Evolutionary conservation across 176 grass and related monocot genomes (phyloP), one percentile per base, ranked within the genome.

Genomic region (Eragrostis nindensis): DNA sequence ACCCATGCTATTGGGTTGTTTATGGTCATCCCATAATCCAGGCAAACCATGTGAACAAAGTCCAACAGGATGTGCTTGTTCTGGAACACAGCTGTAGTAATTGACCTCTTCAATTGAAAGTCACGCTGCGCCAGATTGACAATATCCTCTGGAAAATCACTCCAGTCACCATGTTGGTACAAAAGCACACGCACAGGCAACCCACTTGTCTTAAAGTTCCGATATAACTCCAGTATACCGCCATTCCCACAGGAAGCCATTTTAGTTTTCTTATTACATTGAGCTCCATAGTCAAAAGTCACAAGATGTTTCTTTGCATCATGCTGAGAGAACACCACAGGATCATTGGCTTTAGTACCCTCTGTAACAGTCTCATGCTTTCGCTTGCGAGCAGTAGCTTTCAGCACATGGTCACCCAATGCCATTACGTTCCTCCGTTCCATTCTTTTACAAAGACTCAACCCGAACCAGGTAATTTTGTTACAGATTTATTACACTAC

Each of bases 1-100:
- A 98, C 78, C 95, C 95, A 98, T 39, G 88, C 90, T 42, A 98
- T 76, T 56, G 92, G 92, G 47, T 86, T 93, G 67, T 49, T 74
- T 66, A 84, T 75, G 36, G 89, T 82, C 45, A 80, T 86, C 19
- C 39, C 81, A 74, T 74, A 78, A 87, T 89, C 87, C 66, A 98
- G 16, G 77, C 75, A 91, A 68, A 92, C 24, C 88, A 86, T 91
- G 71, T 84, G 83, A 79, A 98, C 73, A 60, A 98, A 98, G 73
- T 98, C 92, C 63, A 98, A 77, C 70, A 91, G 52, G 25, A 83
- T 73, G 64, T 79, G 86, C 83, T 82, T 73, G 55, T 81, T 84
- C 68, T 88, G 70, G 68, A 84, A 84, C 63, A 60, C 26, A 16
- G 57, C 84, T 76, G 80, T 87, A 70, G 92, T 94, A 69, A 92